A percentile compares a stretch with the other conserved stretches of the same genome.
phyloP scores from a whole-genome alignment of 176 grass and related monocot species.

The Rhynchospora tenuis region DNA sequence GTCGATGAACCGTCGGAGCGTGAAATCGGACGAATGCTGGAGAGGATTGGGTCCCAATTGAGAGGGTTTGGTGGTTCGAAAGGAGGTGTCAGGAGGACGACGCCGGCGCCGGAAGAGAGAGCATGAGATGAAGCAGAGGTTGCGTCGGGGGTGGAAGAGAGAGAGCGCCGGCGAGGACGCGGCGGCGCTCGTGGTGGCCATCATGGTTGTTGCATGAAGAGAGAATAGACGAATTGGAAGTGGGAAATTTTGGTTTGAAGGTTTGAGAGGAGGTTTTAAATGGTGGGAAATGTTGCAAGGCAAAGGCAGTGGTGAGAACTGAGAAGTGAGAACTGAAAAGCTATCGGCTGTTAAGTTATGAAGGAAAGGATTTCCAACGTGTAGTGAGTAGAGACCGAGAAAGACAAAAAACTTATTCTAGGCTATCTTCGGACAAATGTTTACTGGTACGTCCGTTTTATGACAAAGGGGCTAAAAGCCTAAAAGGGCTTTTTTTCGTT shows the following conservation, averaged over 20 bases:
- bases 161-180: not conserved
- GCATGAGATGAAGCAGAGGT: not conserved
- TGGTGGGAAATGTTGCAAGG: not conserved
- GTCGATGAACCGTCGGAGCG: not conserved
- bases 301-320: no score
- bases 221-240: not conserved
- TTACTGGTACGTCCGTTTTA: no score
- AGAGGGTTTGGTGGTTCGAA: not conserved
- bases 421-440: no score
- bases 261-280: not conserved
- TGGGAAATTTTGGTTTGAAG: not conserved
- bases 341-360: no score
- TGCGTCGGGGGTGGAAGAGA: not conserved
- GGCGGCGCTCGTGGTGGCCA: not conserved
- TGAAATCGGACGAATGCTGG: not conserved
- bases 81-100: not conserved
- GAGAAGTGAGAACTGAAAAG: no score
- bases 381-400: no score
- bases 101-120: slow-evolving; percentile 12
- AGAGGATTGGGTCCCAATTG: not conserved
- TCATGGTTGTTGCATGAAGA: not conserved
- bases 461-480: no score
- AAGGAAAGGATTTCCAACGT: not conserved
- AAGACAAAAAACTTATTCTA: no score
- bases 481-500: no score